Evolutionary conservation across 108 stramenopile species (phyloP), one percentile per base, ranked within the genome.

Genomic region (Mayamaea pseudoterrestris): DNA sequence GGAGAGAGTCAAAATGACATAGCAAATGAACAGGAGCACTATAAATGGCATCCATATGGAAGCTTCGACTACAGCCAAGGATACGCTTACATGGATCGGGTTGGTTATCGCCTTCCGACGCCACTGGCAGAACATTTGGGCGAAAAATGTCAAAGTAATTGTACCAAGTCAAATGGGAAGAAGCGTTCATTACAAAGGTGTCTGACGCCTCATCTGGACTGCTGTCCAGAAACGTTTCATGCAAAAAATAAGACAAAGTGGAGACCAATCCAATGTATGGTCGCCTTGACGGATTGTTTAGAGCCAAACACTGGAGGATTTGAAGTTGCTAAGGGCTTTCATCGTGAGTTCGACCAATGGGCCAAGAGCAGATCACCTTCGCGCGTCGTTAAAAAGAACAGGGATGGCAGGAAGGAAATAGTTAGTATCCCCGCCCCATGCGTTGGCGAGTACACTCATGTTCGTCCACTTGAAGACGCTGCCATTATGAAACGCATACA

Each of bases 151-250:
- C 35, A 22, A 41, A 44, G 8, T 30, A 50, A 25, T 30, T 3
- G 6, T 27, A 40, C 39, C 17, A 55, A 74, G 35, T 83, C 71
- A 55, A 53, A 55, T 22, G 66, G 53, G 30, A 75, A 65, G 41
- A 34, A 50, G 0, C 48, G 59, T 13, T 49, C 78, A 5, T 53
- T 95, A 25, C 94, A 95, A 57, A 47, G 94, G 51, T 80, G 81
- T 14, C 75, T 95, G 43, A 93, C 91, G 16, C 94, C 94, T 21
- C 94, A 95, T 66, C 75, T 95, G 50, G 94, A 95, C 50, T 91
- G 87, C 44, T 95, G 90, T 58, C 94, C 94, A 6, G 69, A 86
- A 47, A 66, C 58, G 6, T 74, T 83, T 44, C 47, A 78, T 36
- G 30, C 41, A 26, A 48, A 44, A 29, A 65, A 73, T 34, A 60